Evolutionary conservation across 768 basidiomycete genomes (phyloP).

Genomic region (Russula compacta): DNA sequence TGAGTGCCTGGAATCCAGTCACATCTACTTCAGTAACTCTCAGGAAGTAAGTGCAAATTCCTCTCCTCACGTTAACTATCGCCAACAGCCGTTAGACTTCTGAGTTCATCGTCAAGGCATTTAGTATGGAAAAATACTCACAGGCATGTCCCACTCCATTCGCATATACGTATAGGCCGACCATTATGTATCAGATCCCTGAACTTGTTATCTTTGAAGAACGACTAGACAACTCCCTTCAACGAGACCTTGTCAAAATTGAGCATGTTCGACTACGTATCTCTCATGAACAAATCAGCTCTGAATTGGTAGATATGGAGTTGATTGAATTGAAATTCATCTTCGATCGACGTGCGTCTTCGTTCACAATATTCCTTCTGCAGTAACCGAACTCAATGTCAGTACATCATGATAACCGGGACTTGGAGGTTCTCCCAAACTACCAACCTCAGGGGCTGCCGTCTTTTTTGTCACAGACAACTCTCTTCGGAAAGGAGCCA

Average conservation of each 20-base stretch:
- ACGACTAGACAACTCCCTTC: slow-evolving; percentile 72
- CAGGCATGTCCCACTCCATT: slow-evolving; percentile 37
- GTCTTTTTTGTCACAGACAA: slow-evolving; percentile 57
- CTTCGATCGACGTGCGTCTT: slow-evolving; percentile 56
- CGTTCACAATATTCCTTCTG: neutral
- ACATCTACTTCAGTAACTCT: slow-evolving; percentile 72
- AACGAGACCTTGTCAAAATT: slow-evolving; percentile 72
- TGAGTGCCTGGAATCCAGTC: slow-evolving; percentile 71
- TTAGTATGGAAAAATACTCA: slow-evolving; percentile 73
- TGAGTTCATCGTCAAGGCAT: slow-evolving; percentile 73
- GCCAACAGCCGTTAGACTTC: slow-evolving; percentile 42
- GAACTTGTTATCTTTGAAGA: slow-evolving; percentile 81
- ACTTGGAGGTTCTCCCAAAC: slow-evolving; percentile 67
- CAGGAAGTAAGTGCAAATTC: slow-evolving; percentile 46
- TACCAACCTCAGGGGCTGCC: slow-evolving; percentile 55
- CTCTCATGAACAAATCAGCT: slow-evolving; percentile 58
- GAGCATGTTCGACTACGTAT: slow-evolving; percentile 83
- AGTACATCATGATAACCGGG: slow-evolving; percentile 84
- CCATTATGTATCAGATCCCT: slow-evolving; percentile 46
- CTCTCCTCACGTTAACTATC: neutral
- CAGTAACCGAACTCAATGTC: slow-evolving; percentile 1
- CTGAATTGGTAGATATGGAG: slow-evolving; percentile 74
- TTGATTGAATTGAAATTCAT: slow-evolving; percentile 78
- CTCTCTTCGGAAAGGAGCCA: slow-evolving; percentile 52
- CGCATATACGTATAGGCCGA: neutral